phyloP scores from a whole-genome alignment of 768 basidiomycete genomes.

The Cystobasidium tubakii region DNA sequence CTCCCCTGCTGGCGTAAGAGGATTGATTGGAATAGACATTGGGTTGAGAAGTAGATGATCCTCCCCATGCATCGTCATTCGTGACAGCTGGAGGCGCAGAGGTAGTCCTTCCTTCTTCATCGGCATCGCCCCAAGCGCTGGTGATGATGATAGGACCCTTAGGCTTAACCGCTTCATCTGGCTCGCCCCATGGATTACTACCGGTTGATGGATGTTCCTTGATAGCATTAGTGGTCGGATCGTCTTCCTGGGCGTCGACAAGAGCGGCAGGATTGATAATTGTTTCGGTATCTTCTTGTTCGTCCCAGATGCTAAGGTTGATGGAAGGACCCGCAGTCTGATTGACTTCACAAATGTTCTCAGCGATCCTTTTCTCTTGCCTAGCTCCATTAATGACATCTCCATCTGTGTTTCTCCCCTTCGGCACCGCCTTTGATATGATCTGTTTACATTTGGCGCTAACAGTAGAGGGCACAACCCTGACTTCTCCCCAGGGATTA shows the following conservation, averaged over 20 bases:
- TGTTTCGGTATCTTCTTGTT: too few species aligned
- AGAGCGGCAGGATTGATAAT: neutral
- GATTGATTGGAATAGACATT: neutral
- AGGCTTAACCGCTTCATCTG: neutral
- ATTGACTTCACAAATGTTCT: too few species aligned
- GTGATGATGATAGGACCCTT: too few species aligned
- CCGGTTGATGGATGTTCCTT: neutral
- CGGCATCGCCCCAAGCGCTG: neutral
- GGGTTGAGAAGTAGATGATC: neutral
- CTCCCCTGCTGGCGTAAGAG: neutral
- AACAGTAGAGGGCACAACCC: too few species aligned
- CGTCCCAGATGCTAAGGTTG: too few species aligned
- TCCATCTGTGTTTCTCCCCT: too few species aligned
- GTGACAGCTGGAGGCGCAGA: neutral
- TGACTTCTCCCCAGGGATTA: neutral
- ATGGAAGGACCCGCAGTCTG: too few species aligned
- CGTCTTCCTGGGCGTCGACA: neutral
- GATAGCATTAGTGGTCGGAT: neutral
- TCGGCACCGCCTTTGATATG: too few species aligned
- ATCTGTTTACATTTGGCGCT: too few species aligned
- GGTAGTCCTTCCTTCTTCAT: neutral
- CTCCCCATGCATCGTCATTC: neutral
- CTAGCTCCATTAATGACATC: too few species aligned
- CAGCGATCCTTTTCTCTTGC: too few species aligned
- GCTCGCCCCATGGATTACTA: neutral